These are phyloP conservation scores for Penicillium occitanis DNA, from an alignment of 2,329 filamentous ascomycete species.

Conservation along the genomic window DNA sequence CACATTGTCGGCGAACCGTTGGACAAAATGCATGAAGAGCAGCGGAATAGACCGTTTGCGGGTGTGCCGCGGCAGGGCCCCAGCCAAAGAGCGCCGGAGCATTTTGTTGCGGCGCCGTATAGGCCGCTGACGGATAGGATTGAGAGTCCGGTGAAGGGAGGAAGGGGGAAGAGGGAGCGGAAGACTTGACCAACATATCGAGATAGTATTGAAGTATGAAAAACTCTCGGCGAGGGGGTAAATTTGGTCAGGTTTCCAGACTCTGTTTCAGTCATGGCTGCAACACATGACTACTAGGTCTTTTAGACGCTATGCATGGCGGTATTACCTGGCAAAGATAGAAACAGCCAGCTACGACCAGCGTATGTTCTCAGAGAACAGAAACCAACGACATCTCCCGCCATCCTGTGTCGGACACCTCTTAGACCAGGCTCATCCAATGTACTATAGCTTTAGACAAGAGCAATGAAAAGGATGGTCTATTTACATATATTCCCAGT, in stretches of 20 bases:
- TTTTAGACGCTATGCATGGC: background rate
- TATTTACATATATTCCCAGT: background rate
- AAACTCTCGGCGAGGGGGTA: too few relatives aligned
- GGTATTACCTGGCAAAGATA: background rate
- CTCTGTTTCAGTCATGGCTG: too few relatives aligned
- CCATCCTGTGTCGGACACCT: background rate
- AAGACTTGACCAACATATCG: constrained; percentile 28
- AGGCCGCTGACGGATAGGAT: constrained; percentile 58
- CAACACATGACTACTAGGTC: background rate
- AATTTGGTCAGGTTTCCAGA: too few relatives aligned
- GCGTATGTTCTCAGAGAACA: background rate
- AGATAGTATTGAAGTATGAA: too few relatives aligned
- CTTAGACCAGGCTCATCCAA: background rate
- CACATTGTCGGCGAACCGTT: constrained; percentile 81
- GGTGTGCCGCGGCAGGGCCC: constrained; percentile 41
- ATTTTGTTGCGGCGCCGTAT: constrained; percentile 59
- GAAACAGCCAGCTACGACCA: background rate
- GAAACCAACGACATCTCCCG: background rate
- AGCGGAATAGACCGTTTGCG: constrained; percentile 61
- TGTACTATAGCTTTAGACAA: background rate
- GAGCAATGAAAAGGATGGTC: background rate
- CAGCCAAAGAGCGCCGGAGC: constrained; percentile 45
- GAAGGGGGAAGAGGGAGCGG: constrained; percentile 35
- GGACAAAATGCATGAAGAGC: constrained; percentile 80
- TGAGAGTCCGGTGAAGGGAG: constrained; percentile 35